phyloP scores from a whole-genome alignment of 305 asterid species.

The Petunia hybrid region DNA sequence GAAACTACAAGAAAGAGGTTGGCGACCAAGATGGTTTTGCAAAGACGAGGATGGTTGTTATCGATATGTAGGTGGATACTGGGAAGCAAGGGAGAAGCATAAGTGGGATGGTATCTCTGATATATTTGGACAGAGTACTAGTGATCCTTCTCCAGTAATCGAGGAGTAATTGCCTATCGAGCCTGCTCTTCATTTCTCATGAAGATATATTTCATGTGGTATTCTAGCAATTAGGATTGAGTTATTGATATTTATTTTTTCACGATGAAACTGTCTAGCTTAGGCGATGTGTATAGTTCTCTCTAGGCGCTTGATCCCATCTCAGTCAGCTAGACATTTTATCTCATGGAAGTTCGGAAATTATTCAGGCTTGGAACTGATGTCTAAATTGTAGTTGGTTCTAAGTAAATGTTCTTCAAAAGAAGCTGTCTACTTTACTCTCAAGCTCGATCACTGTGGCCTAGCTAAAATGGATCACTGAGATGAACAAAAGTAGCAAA shows the following conservation, averaged over 20 bases:
- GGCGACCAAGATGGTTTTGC: slow-evolving; percentile 92
- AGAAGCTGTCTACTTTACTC: neutral
- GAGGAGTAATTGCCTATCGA: slow-evolving; percentile 26
- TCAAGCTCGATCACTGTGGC: neutral
- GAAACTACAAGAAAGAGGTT: slow-evolving; percentile 93
- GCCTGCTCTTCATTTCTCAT: slow-evolving; percentile 22
- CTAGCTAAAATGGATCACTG: neutral
- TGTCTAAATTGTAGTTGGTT: neutral
- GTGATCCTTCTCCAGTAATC: slow-evolving; percentile 43
- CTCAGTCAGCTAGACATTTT: slow-evolving; percentile 7
- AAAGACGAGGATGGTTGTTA: slow-evolving; percentile 87
- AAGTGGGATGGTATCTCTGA: slow-evolving; percentile 87
- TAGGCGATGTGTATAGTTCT: slow-evolving; percentile 26
- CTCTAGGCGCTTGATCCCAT: neutral
- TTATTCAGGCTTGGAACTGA: slow-evolving; percentile 7
- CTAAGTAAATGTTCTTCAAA: neutral
- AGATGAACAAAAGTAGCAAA: neutral
- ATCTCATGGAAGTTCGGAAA: neutral
- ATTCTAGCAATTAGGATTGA: slow-evolving; percentile 14
- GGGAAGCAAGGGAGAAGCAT: slow-evolving; percentile 84
- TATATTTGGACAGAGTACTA: slow-evolving; percentile 71
- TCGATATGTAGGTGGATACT: slow-evolving; percentile 77
- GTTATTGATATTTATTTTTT: neutral
- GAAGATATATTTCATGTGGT: slow-evolving; percentile 19
- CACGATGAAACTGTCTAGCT: neutral